Conservation (phyloP, 2,329 filamentous ascomycete species). For the Verticillium nonalfalfae region DNA sequence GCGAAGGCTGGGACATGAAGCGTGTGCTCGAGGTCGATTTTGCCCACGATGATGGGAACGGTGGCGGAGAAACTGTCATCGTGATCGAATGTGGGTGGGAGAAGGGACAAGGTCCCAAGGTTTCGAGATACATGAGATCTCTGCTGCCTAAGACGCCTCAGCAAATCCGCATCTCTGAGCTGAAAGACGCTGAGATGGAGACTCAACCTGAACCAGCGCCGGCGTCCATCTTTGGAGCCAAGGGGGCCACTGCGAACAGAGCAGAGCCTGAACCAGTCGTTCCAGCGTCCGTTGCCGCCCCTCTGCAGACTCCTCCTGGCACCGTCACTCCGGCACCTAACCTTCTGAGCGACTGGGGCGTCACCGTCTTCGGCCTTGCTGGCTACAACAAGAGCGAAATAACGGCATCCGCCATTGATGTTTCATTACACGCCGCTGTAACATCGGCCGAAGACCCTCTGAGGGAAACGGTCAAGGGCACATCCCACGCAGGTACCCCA, state of each 20-base stretch:
- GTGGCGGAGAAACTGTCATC: slow-evolving; percentile 70
- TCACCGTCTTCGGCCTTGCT: slow-evolving; percentile 3
- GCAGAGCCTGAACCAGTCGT: not conserved
- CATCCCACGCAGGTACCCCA: slow-evolving; percentile 28
- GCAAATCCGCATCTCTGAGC: slow-evolving; percentile 3
- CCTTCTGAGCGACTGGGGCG: slow-evolving; percentile 6
- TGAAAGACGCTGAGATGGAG: not conserved
- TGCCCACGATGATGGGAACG: slow-evolving; percentile 68
- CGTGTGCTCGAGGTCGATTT: slow-evolving; percentile 84
- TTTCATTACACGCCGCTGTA: slow-evolving; percentile 64
- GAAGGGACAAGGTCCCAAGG: slow-evolving; percentile 39
- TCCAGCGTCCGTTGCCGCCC: not conserved
- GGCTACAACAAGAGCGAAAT: slow-evolving; percentile 52
- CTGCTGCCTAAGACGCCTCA: slow-evolving; percentile 4
- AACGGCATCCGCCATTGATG: slow-evolving; percentile 65
- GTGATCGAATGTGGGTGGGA: slow-evolving; percentile 68
- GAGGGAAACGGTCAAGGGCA: slow-evolving; percentile 24
- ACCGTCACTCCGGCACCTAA: not conserved
- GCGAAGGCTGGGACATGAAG: slow-evolving; percentile 88
- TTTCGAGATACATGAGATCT: slow-evolving; percentile 38
- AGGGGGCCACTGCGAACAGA: not conserved
- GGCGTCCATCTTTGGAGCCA: slow-evolving; percentile 21
- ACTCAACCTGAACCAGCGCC: not conserved
- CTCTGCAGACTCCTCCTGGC: not conserved
- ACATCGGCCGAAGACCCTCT: slow-evolving; percentile 75